Conservation (phyloP, 176 grass and related monocot species). For the Avena eriantha region DNA sequence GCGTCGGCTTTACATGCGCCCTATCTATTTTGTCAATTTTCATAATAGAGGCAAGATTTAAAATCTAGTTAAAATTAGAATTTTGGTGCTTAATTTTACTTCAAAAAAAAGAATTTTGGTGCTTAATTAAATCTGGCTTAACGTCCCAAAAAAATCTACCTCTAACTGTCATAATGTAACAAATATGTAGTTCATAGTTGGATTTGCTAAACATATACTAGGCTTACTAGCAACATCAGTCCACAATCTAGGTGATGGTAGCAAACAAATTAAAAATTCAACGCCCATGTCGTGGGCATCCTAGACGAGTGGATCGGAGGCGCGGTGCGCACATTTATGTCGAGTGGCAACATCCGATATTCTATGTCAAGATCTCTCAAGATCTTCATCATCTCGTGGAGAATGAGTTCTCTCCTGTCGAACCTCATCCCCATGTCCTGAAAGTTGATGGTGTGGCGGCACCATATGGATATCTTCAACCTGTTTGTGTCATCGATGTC, state of each 20-base stretch:
- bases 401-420: constrained; percentile 75
- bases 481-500: constrained; percentile 89
- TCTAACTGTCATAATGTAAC: background rate
- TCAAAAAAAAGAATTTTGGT: background rate
- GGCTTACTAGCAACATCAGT: background rate
- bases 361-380: constrained; percentile 88
- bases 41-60: background rate
- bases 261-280: constrained; percentile 20
- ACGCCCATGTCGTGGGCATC: constrained; percentile 77
- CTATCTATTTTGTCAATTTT: background rate
- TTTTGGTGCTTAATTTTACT: background rate
- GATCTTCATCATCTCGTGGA: constrained; percentile 90
- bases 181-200: background rate
- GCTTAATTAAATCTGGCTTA: constrained; percentile 22
- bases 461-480: constrained; percentile 82
- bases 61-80: background rate
- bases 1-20: background rate
- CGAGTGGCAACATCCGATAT: constrained; percentile 81
- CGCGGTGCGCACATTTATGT: constrained; percentile 77
- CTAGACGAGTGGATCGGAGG: constrained; percentile 57
- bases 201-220: background rate
- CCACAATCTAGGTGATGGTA: constrained; percentile 14
- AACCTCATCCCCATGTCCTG: constrained; percentile 86
- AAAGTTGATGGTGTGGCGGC: constrained; percentile 89
- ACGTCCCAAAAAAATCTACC: background rate